Evolutionary conservation across 108 stramenopile species (phyloP).

Genomic region (Nitzschia sp.): DNA sequence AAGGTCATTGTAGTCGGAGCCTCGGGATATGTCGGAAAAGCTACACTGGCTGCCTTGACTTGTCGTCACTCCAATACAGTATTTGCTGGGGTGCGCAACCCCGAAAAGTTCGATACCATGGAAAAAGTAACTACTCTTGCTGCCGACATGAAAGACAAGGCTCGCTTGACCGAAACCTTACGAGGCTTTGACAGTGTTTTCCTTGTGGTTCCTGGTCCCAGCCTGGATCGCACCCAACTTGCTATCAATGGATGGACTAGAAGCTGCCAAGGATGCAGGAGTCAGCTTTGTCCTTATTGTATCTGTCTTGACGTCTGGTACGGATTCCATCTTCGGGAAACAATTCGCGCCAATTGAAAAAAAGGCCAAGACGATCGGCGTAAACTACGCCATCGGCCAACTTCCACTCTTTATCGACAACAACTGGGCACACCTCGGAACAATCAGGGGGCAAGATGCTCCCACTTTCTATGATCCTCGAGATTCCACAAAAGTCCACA

Average conservation of each 20-base stretch:
- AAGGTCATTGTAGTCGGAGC: slow-evolving; percentile 6
- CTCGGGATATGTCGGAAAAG: background rate
- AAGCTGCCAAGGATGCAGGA: slow-evolving; percentile 5
- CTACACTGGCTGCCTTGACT: background rate
- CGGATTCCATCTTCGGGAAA: background rate
- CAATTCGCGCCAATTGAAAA: background rate
- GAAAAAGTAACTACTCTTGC: background rate
- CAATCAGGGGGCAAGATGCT: background rate
- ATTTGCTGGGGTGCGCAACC: background rate
- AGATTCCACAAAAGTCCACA: background rate
- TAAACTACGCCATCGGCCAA: background rate
- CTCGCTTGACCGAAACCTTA: background rate
- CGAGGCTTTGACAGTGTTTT: background rate
- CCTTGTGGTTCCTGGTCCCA: background rate
- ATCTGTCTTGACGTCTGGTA: background rate
- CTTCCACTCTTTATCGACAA: slow-evolving; percentile 1
- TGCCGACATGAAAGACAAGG: background rate
- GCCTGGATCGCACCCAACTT: background rate
- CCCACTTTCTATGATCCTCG: background rate
- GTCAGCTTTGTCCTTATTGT: background rate
- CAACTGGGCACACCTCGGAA: background rate
- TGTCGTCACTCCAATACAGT: background rate
- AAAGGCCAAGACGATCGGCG: background rate
- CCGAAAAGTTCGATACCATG: background rate
- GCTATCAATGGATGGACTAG: slow-evolving; percentile 3